phyloP scores from a whole-genome alignment of 2,329 filamentous ascomycete genomes.

The Paraphaeosphaeria minitans region DNA sequence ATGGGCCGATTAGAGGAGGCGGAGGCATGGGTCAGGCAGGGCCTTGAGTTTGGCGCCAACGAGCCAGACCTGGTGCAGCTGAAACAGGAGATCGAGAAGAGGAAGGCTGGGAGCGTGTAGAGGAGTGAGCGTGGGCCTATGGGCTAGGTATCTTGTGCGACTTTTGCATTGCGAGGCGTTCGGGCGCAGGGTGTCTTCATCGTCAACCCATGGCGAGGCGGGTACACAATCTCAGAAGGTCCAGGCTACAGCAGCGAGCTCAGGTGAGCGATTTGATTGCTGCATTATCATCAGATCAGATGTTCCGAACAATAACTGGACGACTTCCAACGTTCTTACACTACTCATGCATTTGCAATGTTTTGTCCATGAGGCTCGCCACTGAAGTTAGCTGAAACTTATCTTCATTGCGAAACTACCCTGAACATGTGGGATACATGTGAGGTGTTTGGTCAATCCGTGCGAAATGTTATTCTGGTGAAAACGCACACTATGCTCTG shows the following conservation, averaged over 20 bases:
- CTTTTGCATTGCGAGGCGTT: slow-evolving; percentile 10
- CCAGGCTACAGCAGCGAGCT: neutral
- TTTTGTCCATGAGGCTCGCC: too few species aligned
- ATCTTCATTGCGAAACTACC: too few species aligned
- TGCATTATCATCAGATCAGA: neutral
- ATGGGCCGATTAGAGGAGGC: slow-evolving; percentile 90
- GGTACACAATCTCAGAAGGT: neutral
- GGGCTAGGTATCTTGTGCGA: neutral
- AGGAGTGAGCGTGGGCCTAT: neutral
- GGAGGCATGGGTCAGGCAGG: slow-evolving; percentile 74
- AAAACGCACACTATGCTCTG: neutral
- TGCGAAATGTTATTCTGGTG: neutral
- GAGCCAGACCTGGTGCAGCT: slow-evolving; percentile 48
- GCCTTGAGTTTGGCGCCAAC: slow-evolving; percentile 79
- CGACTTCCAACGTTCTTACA: neutral
- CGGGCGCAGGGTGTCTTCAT: neutral
- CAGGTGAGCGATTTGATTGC: too few species aligned
- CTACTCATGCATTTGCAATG: neutral
- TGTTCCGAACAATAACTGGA: neutral
- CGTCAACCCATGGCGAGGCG: neutral
- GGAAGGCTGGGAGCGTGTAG: slow-evolving; percentile 30
- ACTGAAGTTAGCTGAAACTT: too few species aligned
- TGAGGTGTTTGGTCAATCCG: neutral
- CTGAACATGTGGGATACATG: neutral
- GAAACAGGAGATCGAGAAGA: slow-evolving; percentile 54